Percentiles rank a stretch among this genome's conserved stretches.
Evolutionary conservation across 208 protist species (phyloP).

Genomic region (Wallacemonas sp.): DNA sequence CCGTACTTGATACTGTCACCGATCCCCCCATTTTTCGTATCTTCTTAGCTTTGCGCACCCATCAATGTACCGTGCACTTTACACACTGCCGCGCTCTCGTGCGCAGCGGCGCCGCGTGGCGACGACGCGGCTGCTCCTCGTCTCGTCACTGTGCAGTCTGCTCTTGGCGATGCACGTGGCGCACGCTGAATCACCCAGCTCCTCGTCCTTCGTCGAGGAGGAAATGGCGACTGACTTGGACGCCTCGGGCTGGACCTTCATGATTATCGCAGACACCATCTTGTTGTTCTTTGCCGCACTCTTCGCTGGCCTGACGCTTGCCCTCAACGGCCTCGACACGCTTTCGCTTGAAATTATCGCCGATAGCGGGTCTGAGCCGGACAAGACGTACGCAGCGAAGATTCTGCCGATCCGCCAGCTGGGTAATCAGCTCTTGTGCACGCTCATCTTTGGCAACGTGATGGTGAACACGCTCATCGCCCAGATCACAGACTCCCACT

Average conservation of each 20-base stretch:
- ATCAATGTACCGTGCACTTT: neutral
- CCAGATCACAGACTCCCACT: conserved; percentile 89
- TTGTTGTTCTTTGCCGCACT: conserved; percentile 93
- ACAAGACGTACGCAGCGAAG: conserved; percentile 91
- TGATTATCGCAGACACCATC: conserved; percentile 78
- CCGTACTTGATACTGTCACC: too few relatives aligned
- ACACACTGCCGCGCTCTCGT: conserved; percentile 1
- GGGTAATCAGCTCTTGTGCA: conserved; percentile 96
- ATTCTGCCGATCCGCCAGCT: conserved; percentile 95
- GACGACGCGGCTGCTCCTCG: neutral
- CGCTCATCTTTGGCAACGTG: conserved; percentile 96
- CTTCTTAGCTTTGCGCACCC: neutral
- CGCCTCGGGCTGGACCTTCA: conserved; percentile 59
- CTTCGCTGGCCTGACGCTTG: conserved; percentile 96
- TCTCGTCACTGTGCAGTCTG: neutral
- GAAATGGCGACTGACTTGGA: conserved; percentile 22
- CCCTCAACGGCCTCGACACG: conserved; percentile 94
- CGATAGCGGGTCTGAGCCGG: conserved; percentile 81
- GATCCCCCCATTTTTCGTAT: too few relatives aligned
- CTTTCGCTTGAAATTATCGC: conserved; percentile 93
- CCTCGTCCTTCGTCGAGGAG: neutral
- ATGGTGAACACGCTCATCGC: conserved; percentile 96
- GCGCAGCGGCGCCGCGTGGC: conserved; percentile 12
- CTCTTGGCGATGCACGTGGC: neutral
- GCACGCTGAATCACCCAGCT: neutral